Evolutionary conservation across 148 eudicot species (phyloP).

Genomic region (Amaranthus hypochondriacus): DNA sequence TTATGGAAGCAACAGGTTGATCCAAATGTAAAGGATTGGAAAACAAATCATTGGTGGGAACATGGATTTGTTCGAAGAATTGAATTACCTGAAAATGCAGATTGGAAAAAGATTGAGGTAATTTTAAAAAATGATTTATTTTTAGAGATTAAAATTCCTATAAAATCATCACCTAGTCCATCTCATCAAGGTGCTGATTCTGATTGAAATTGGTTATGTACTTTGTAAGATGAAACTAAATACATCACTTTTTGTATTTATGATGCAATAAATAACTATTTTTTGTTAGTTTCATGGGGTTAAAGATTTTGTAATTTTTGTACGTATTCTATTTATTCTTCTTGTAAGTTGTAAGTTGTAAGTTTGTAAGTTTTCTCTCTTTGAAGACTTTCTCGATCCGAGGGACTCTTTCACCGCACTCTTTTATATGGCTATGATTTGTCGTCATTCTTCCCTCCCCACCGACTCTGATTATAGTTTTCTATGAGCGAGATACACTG

Average conservation of each 20-base stretch:
- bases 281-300: too few species aligned
- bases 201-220: slow-evolving; percentile 18
- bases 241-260: not conserved
- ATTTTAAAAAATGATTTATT: slow-evolving; percentile 33
- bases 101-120: slow-evolving; percentile 62
- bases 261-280: not conserved
- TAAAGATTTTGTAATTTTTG: too few species aligned
- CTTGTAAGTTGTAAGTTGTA: too few species aligned
- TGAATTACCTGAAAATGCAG: slow-evolving; percentile 66
- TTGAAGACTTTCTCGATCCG: too few species aligned
- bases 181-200: slow-evolving; percentile 22
- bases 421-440: too few species aligned
- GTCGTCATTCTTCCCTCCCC: too few species aligned
- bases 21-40: slow-evolving; percentile 56
- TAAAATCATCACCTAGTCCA: slow-evolving; percentile 34
- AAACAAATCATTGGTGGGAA: slow-evolving; percentile 79
- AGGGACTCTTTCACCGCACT: too few species aligned
- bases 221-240: slow-evolving; percentile 22
- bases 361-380: too few species aligned
- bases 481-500: too few species aligned
- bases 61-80: slow-evolving; percentile 71
- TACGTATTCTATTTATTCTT: too few species aligned
- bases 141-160: slow-evolving; percentile 65
- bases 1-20: slow-evolving; percentile 44
- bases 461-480: too few species aligned